phyloP scores from a whole-genome alignment of 305 asterid species.

The Solanum hybrid region DNA sequence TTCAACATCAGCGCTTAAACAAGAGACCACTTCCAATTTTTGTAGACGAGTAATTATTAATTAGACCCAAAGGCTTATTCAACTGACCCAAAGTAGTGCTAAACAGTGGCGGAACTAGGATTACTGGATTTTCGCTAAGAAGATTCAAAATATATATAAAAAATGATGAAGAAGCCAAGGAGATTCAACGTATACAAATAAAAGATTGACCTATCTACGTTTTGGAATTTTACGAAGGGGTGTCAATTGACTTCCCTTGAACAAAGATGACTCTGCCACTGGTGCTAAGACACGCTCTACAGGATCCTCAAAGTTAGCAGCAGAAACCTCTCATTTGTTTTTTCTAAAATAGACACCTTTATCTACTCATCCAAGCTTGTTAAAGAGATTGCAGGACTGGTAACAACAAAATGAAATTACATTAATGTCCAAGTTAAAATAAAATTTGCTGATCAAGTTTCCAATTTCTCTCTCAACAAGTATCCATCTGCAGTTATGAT shows the following conservation, averaged over 20 bases:
- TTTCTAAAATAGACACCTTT: background rate
- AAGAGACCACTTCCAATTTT: background rate
- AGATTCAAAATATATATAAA: background rate
- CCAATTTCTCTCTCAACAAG: background rate
- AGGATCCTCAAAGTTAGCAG: background rate
- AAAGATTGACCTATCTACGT: background rate
- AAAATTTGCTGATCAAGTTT: background rate
- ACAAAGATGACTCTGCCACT: background rate
- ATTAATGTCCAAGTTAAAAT: background rate
- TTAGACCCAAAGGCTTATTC: background rate
- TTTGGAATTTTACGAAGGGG: background rate
- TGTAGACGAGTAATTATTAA: background rate
- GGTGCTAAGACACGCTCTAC: background rate
- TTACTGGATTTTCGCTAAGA: background rate
- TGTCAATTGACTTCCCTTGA: background rate
- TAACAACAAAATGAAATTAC: background rate
- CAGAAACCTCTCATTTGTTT: background rate
- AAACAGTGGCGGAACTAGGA: background rate
- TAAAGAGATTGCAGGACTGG: background rate
- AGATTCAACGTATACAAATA: background rate
- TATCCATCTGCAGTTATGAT: background rate
- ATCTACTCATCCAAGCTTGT: background rate
- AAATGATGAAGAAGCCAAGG: background rate
- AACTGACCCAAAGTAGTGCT: background rate
- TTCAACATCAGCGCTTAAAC: background rate